A percentile compares a stretch with the other conserved stretches of the same genome.
phyloP scores from a whole-genome alignment of 768 basidiomycete species.

The Candolleomyces eurysporus region DNA sequence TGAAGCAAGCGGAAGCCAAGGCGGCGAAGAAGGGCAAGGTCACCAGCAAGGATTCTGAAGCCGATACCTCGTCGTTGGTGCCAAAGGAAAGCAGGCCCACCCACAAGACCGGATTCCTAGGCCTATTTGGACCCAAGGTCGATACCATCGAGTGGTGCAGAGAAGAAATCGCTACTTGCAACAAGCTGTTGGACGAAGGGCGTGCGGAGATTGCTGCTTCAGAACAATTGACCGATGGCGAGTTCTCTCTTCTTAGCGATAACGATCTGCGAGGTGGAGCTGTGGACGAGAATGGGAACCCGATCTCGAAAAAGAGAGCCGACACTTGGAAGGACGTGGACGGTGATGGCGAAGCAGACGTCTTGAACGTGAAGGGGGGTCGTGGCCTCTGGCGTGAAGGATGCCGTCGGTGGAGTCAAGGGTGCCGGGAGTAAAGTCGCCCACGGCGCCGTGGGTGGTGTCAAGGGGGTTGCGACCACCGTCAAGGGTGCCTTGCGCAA shows the following conservation, averaged over 20 bases:
- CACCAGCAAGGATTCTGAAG: constrained; percentile 15
- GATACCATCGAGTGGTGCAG: constrained; percentile 92
- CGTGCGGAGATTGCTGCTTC: constrained; percentile 29
- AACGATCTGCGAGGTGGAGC: background rate
- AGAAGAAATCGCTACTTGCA: constrained; percentile 63
- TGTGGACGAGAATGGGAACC: constrained; percentile 3
- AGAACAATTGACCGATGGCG: constrained; percentile 23
- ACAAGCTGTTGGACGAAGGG: constrained; percentile 49
- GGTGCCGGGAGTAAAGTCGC: constrained; percentile 18
- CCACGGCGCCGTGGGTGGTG: constrained; percentile 15
- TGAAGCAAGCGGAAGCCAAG: constrained; percentile 56
- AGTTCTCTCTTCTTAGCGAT: constrained; percentile 8
- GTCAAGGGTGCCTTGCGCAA: constrained; percentile 17
- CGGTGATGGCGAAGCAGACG: constrained; percentile 7
- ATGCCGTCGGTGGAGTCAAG: constrained; percentile 22
- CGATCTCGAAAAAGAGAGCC: constrained; percentile 4
- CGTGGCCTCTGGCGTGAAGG: constrained; percentile 15
- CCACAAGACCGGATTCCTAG: constrained; percentile 64
- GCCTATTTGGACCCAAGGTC: constrained; percentile 80
- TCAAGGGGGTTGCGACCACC: constrained; percentile 13
- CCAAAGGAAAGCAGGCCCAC: constrained; percentile 61
- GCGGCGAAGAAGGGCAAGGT: constrained; percentile 35
- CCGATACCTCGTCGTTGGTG: constrained; percentile 12
- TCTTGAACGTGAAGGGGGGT: constrained; percentile 18
- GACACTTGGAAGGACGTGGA: constrained; percentile 9